Conservation (phyloP, 805 yeast genomes). For the Sugiyamaella chiloensis region DNA sequence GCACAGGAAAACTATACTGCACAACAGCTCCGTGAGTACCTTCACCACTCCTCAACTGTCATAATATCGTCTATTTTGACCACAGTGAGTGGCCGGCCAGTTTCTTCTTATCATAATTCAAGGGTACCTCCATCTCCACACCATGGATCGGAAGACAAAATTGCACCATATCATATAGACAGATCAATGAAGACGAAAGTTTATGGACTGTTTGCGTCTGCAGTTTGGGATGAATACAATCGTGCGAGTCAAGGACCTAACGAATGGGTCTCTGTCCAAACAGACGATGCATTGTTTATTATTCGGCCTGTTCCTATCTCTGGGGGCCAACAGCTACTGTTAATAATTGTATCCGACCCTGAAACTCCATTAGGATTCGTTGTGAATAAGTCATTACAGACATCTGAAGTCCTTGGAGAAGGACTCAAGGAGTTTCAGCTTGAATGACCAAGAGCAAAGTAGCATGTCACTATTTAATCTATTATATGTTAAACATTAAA, state of each 20-base stretch:
- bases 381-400: slow-evolving; percentile 24
- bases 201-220: slow-evolving; percentile 31
- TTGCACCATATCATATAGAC: slow-evolving; percentile 22
- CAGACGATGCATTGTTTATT: slow-evolving; percentile 25
- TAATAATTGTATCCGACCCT: slow-evolving; percentile 29
- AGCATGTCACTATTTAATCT: too few relatives aligned
- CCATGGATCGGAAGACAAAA: slow-evolving; percentile 10
- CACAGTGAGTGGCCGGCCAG: slow-evolving; percentile 21
- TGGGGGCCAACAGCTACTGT: slow-evolving; percentile 17
- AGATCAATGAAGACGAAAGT: slow-evolving; percentile 31
- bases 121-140: slow-evolving; percentile 21
- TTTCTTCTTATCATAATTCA: slow-evolving; percentile 25
- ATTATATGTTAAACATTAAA: too few relatives aligned
- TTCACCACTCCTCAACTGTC: slow-evolving; percentile 11
- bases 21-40: slow-evolving; percentile 11
- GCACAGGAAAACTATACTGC: slow-evolving; percentile 13
- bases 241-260: slow-evolving; percentile 1
- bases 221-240: slow-evolving; percentile 27
- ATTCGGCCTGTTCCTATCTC: slow-evolving; percentile 19
- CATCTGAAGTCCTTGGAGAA: slow-evolving; percentile 23
- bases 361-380: slow-evolving; percentile 28
- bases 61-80: slow-evolving; percentile 26
- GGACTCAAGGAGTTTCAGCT: slow-evolving; percentile 25
- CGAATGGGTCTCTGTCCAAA: slow-evolving; percentile 28
- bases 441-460: neutral